Percentiles rank a stretch among this genome's conserved stretches.
phyloP scores from a whole-genome alignment of 441 rosid species.

The Gossypium davidsonii region DNA sequence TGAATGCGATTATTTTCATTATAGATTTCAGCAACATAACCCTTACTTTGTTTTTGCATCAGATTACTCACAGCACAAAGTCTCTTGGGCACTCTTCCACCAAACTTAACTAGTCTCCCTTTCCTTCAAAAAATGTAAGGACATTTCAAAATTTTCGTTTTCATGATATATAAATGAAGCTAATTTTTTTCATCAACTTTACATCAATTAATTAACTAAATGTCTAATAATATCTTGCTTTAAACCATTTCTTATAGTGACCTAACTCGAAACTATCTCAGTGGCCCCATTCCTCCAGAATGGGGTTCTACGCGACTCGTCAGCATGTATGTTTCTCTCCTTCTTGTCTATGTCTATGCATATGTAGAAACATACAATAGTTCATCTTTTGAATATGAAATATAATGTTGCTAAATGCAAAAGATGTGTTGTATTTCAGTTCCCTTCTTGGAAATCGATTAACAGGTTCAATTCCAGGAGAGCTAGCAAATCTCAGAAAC shows the following conservation, averaged over 20 bases:
- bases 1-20: no score
- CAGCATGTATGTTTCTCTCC: slow-evolving; percentile 26
- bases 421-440: slow-evolving; percentile 24
- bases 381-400: no score
- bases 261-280: slow-evolving; percentile 48
- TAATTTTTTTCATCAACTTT: not conserved
- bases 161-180: not conserved
- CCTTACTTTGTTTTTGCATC: not conserved
- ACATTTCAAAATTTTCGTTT: not conserved
- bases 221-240: not conserved
- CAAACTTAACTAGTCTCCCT: slow-evolving; percentile 34
- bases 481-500: slow-evolving; percentile 37
- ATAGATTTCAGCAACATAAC: no score
- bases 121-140: slow-evolving; percentile 38
- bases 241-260: slow-evolving; percentile 30
- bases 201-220: not conserved
- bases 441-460: slow-evolving; percentile 41
- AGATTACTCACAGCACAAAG: slow-evolving; percentile 37
- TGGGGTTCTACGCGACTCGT: slow-evolving; percentile 38
- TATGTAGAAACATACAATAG: not conserved
- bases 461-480: slow-evolving; percentile 44
- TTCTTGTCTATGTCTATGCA: not conserved
- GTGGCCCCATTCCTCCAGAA: slow-evolving; percentile 44
- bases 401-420: not conserved
- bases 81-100: slow-evolving; percentile 41